Evolutionary conservation across 768 basidiomycete genomes (phyloP), one percentile per base, ranked within the genome.

Genomic region (Phylloporus rhodoxanthus): DNA sequence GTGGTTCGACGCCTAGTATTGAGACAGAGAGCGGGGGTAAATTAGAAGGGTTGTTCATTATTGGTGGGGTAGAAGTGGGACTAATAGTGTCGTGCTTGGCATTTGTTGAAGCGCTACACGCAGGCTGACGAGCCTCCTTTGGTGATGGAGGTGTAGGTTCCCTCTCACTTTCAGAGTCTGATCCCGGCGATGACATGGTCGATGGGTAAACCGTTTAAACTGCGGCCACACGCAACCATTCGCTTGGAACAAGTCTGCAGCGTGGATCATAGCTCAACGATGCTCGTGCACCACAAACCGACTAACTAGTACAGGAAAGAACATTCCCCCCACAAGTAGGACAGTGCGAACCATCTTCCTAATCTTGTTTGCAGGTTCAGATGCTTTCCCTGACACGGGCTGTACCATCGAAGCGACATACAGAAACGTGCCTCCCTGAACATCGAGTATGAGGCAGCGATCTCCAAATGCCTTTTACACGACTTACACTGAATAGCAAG

Each of bases 351-450:
- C 52, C 29, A 61, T 61, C 43, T 76, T 74, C 11, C 70, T 66
- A 37, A 83, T 66, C 37, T 76, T 77, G 20, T 72, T 71, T 8
- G 71, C 51, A 5, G 61, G 51, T 53, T 56, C 70, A 33, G 61
- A 68, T 23, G 66, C 63, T 45, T 75, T 73, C 15, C 76, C 72
- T 28, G 85, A 82, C 28, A 85, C 76, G 2, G 87, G 80, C 60
- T 91, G 89, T n/a, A 92, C 73, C 34, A 91, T 85, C 1, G 92
- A 92, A 1, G 93, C 91, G 8, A 97, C 94, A 62, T 95, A 96
- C 33, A 97, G 74, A 70, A 96, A 96, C 3, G 91, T 92, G 8
- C 93, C 93, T 39, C 90, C 93, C 90, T 93, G 48, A 29, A 37
- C 20, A 30, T 36, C 8, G 37, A 28, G 8, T 45, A 42, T 54